These are phyloP conservation scores for Lactarius akahatsu DNA, from an alignment of 768 basidiomycete species.

Conservation along the genomic window DNA sequence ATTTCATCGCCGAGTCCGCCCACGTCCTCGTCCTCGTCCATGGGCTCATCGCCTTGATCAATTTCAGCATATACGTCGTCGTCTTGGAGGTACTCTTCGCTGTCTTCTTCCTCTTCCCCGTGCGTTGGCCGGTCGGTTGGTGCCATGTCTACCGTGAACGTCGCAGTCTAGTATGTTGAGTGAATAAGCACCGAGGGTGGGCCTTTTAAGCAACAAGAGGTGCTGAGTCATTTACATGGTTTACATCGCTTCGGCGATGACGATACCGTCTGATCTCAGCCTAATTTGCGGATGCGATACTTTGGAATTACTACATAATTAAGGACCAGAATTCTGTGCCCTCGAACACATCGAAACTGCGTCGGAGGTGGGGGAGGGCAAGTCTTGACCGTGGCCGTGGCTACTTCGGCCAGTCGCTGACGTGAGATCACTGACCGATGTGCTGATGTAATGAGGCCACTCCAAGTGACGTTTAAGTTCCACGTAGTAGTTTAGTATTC, in stretches of 20 bases:
- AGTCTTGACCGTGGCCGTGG: too few species aligned
- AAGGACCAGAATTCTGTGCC: too few species aligned
- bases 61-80: conserved; percentile 68
- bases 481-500: conserved; percentile 13
- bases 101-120: conserved; percentile 8
- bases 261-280: too few species aligned
- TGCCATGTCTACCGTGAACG: conserved; percentile 12
- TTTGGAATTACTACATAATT: too few species aligned
- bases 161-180: background rate
- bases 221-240: conserved; percentile 17
- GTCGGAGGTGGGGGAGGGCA: too few species aligned
- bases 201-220: conserved; percentile 11
- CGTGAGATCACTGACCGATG: background rate
- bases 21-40: conserved; percentile 59
- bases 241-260: too few species aligned
- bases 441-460: conserved; percentile 13
- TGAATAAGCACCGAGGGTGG: background rate
- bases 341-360: too few species aligned
- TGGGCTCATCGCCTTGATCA: conserved; percentile 65
- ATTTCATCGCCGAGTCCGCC: conserved; percentile 33
- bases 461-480: background rate
- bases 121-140: conserved; percentile 12
- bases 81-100: conserved; percentile 50
- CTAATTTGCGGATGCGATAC: too few species aligned
- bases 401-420: conserved; percentile 5